Evolutionary conservation across 306 rosid species (phyloP), one percentile per base, ranked within the genome.

Genomic region (Crotalaria pallida): DNA sequence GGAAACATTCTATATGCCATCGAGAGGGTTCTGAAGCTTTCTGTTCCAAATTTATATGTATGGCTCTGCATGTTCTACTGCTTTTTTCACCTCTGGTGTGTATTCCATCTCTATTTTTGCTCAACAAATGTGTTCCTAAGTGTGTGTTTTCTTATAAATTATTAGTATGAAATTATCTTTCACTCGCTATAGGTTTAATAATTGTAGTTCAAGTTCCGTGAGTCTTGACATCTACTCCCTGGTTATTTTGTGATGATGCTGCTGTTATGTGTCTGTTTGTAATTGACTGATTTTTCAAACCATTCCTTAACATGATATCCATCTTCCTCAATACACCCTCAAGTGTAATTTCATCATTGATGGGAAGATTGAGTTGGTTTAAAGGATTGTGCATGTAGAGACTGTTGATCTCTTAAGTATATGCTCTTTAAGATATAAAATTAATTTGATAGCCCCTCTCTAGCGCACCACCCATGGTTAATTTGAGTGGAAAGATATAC

Each of bases 11-110:
- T 95, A 74, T 87, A 84, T 73, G 95, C 91, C 59, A 68, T 88
- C 2, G 99, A 95, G 86, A 95, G 99, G 87, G 76, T 95, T 74
- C 77, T 95, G 85, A 95, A 91, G 88, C 99, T 95, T 64, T 95
- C 99, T 29, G 92, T 95, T 81, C 99, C 99, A 72, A 87, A 89
- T 71, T 80, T 95, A 89, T 95, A 95, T 27, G 96, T 95, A 78
- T 95, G 99, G 99, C 93, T 95, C 81, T 95, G 99, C 96, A 89
- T 89, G 96, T 95, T 95, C 88, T 95, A 95, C 81, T 89, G 99
- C 80, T 77, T 95, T 81, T 95, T 91, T 67, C 99, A 95, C 88
- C 95, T 95, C 56, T 95, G 99, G 99, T 89, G n/a, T 26, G 88
- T 83, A 57, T 69, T 33, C 17, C 51, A 26, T 73, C 65, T 45